A percentile compares a stretch with the other conserved stretches of the same genome.
phyloP scores from a whole-genome alignment of 208 protist species.

The Leishmania tarentolae region DNA sequence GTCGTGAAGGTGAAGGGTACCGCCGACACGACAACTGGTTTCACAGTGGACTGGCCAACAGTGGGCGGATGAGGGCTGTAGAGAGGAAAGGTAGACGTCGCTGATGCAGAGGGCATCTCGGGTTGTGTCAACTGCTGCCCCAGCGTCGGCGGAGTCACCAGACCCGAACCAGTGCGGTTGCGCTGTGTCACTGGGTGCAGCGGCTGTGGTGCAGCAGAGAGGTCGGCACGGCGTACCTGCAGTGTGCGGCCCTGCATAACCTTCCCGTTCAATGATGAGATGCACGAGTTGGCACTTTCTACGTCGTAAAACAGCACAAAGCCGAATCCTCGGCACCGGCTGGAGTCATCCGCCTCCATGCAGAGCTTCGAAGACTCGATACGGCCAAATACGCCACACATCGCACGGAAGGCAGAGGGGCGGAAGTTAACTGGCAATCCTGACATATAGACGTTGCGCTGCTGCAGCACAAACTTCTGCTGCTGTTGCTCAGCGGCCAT shows the following conservation, averaged over 20 bases:
- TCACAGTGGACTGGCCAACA: not conserved
- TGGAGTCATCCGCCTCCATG: constrained; percentile 46
- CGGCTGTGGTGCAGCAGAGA: constrained; percentile 49
- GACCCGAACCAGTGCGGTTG: constrained; percentile 27
- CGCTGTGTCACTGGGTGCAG: constrained; percentile 31
- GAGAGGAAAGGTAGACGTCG: not conserved
- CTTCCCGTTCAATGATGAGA: constrained; percentile 45
- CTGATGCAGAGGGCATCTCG: not conserved
- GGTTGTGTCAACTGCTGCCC: not conserved
- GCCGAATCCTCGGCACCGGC: constrained; percentile 54
- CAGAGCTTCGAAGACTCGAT: constrained; percentile 68
- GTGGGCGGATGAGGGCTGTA: constrained; percentile 16
- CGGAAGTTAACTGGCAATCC: constrained; percentile 54
- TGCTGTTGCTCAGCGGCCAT: constrained; percentile 32
- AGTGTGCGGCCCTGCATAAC: constrained; percentile 45
- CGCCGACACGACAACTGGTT: constrained; percentile 7
- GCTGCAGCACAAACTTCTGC: constrained; percentile 47
- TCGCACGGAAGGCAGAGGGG: constrained; percentile 49
- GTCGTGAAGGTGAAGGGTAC: constrained; percentile 23
- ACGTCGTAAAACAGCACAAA: constrained; percentile 66
- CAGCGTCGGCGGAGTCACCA: constrained; percentile 14
- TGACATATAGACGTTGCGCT: constrained; percentile 74
- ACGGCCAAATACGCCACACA: constrained; percentile 59
- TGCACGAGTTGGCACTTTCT: constrained; percentile 57
- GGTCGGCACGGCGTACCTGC: constrained; percentile 62